Evolutionary conservation across 495 filamentous ascomycete genomes (phyloP), one percentile per base, ranked within the genome.

Genomic region (Penicillium samsonianum): DNA sequence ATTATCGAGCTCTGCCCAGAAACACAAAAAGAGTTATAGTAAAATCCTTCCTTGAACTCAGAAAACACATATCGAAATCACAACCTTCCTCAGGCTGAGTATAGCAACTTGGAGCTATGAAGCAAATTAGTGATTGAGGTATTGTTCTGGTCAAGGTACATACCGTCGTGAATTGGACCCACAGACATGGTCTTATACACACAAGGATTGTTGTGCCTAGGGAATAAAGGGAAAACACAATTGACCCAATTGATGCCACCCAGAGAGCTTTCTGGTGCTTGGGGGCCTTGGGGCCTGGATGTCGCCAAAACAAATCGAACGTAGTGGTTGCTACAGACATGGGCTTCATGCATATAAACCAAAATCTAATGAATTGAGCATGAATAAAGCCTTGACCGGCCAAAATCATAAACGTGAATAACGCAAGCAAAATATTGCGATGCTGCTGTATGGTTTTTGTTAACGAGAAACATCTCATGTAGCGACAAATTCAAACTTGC

Each of bases 231-330:
- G 26, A 47, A 30, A 47, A 30, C 25, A 47, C 25, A 17, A 47
- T 47, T 47, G 16, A 47, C 44, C 44, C 44, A 26, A 47, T 30
- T 30, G 25, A 26, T 30, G 44, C 44, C 44, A 47, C 23, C 44
- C 25, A 47, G 23, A 30, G 44, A 47, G 44, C 44, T 28, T 30
- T 47, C 2, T 47, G 25, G 7, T 47, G 25, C 44, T 47, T 28
- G 4, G 44, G n/a, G 17, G 23, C 26, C 16, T 3, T 47, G 7
- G 44, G 44, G 26, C 22, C 44, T 47, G 16, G 44, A 47, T 47
- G 14, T 47, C 44, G 25, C 44, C 16, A 47, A 30, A 6, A 6
- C 30, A 30, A 26, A 47, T 47, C 30, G 25, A 47, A 30, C 23
- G 12, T 47, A 30, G 44, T 47, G 44, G 44, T 30, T n/a, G 25